phyloP scores from a whole-genome alignment of 768 basidiomycete species.

The Termitomyces sp. region DNA sequence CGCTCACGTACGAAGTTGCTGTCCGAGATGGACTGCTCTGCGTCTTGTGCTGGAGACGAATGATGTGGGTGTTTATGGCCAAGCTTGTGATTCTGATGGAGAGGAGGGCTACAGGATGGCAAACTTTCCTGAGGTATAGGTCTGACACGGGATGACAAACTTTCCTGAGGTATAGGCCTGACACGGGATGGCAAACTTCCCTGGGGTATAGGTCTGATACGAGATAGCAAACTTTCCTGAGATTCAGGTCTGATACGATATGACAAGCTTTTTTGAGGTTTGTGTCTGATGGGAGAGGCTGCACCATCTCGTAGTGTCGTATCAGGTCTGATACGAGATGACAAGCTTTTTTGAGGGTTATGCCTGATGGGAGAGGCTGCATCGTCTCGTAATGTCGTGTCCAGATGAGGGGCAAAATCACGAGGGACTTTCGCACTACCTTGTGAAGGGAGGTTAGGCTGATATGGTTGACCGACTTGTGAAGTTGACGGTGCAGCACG shows the following conservation, averaged over 20 bases:
- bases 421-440: not conserved
- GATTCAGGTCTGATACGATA: conserved; percentile 7
- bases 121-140: conserved; percentile 12
- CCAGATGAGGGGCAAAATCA: not conserved
- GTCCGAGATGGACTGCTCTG: not conserved
- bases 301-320: not conserved
- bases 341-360: conserved; percentile 10
- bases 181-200: conserved; percentile 7
- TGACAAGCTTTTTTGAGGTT: conserved; percentile 7
- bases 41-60: not conserved
- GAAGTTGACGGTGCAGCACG: not conserved
- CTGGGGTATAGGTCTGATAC: conserved; percentile 9
- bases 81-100: not conserved
- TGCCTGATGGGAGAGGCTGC: not conserved
- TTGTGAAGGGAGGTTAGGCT: not conserved
- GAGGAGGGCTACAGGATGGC: conserved; percentile 14
- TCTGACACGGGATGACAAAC: conserved; percentile 4
- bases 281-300: conserved; percentile 6
- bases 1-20: not conserved
- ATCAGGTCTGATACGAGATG: conserved; percentile 1
- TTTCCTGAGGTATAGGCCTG: conserved; percentile 12
- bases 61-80: not conserved
- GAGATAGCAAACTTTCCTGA: conserved; percentile 11
- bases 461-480: not conserved
- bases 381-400: not conserved